Conservation (phyloP, 495 filamentous ascomycete genomes). For the Thermochaetoides thermophila region DNA sequence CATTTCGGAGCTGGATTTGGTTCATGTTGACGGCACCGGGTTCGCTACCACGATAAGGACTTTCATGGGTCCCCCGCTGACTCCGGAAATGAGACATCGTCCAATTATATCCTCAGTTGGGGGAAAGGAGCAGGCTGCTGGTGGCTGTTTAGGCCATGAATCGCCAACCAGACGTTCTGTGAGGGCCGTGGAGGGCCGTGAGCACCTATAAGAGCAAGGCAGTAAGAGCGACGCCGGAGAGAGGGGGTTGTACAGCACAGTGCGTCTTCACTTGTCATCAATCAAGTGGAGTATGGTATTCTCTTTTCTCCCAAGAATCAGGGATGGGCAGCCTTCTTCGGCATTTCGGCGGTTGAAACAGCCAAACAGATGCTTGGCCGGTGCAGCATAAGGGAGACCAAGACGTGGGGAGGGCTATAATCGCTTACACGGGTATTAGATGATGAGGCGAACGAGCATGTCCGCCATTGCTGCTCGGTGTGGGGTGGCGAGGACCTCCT, state of each 20-base stretch:
- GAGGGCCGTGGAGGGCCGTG: no score
- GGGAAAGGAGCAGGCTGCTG: slow-evolving; percentile 5
- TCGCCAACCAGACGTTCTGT: no score
- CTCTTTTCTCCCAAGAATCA: slow-evolving; percentile 1
- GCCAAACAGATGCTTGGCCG: neutral
- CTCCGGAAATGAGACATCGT: slow-evolving; percentile 10
- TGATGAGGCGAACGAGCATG: no score
- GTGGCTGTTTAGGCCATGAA: slow-evolving; percentile 2
- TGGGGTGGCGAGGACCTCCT: no score
- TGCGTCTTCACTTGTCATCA: slow-evolving; percentile 1
- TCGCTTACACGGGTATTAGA: neutral
- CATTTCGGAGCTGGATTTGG: no score
- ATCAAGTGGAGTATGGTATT: slow-evolving; percentile 2
- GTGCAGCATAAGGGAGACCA: neutral
- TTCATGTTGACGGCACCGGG: slow-evolving; percentile 6
- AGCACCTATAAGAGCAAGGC: slow-evolving; percentile 2
- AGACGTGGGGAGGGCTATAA: neutral
- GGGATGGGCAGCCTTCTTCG: neutral
- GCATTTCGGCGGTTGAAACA: neutral
- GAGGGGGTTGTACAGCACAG: slow-evolving; percentile 7
- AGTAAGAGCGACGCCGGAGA: slow-evolving; percentile 3
- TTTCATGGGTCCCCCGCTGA: slow-evolving; percentile 11
- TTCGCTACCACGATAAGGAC: slow-evolving; percentile 16
- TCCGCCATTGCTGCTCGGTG: no score
- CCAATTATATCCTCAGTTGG: slow-evolving; percentile 12